phyloP scores from a whole-genome alignment of 805 yeast species.

The Yamadazyma phyllophila region DNA sequence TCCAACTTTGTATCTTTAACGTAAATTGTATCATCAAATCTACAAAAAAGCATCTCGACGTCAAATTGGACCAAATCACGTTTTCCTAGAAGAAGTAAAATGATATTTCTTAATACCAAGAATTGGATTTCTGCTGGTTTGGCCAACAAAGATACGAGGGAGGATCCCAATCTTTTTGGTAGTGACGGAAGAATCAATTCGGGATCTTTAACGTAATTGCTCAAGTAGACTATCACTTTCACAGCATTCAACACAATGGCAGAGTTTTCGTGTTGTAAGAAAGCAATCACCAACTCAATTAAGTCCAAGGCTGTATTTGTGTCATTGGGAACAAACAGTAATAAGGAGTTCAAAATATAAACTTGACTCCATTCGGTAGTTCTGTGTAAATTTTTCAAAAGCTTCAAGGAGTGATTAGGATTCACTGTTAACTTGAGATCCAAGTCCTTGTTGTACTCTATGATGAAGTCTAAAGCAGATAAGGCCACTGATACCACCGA shows the following conservation, averaged over 20 bases:
- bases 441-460: constrained; percentile 53
- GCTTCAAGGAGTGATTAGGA: constrained; percentile 37
- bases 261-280: constrained; percentile 75
- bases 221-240: constrained; percentile 65
- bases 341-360: constrained; percentile 60
- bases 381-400: constrained; percentile 33
- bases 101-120: constrained; percentile 75
- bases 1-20: constrained; percentile 89
- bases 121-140: constrained; percentile 85
- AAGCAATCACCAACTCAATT: constrained; percentile 65
- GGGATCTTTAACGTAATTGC: constrained; percentile 65
- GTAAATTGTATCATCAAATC: constrained; percentile 81
- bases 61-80: constrained; percentile 61
- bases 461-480: constrained; percentile 62
- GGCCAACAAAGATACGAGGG: constrained; percentile 64
- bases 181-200: constrained; percentile 55
- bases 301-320: constrained; percentile 63
- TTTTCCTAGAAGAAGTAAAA: constrained; percentile 65
- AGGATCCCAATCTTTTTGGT: constrained; percentile 60
- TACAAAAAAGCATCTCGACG: constrained; percentile 78
- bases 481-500: constrained; percentile 70
- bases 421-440: constrained; percentile 48
- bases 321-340: constrained; percentile 68
- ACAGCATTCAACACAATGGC: constrained; percentile 78
- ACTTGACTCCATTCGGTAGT: constrained; percentile 73